Base-by-base conservation (phyloP, 352 stramenopile genomes). In the Phytophthora agathidicida region DNA sequence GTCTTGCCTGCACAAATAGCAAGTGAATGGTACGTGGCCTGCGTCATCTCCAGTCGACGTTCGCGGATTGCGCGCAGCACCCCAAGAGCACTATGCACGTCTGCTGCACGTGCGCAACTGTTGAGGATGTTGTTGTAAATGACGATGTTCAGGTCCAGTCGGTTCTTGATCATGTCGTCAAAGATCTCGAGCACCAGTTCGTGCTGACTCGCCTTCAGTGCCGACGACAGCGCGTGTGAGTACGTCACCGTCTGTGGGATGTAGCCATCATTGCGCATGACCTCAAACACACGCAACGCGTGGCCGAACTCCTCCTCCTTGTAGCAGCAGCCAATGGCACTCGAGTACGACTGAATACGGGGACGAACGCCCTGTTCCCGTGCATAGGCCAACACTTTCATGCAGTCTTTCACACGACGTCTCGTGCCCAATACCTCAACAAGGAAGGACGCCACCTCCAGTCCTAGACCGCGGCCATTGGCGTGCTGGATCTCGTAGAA, bases 101-200 rank as follows among this genome's bases (percentile, higher is more conserved):
- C 86, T 5, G 65, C 75, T 4, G 86, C 73, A 23, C 83, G 82
- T 14, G 81, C 86, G 35, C 86, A 95, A 50, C 80, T 91, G 66
- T 93, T 93, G 39, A 95, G 72, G 24, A 94, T 89, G 54, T 77
- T 94, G 64, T 94, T 94, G 77, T 91, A 92, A 49, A 88, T 91
- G 23, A 95, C 63, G 35, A 91, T 89, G 19, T 71, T 81, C 13
- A 83, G 70, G 7, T 93, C 78, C 20, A 91, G 64, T 19, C 81
- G 75, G 58, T 93, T 79, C 42, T 66, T 73, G 32, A 95, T 68
- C 80, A 95, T 89, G 47, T 95, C 86, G 61, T 93, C 83, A 55
- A 95, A 95, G 52, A 95, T 92, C 66, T 95, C 80, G 30, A 95
- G 81, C 66, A 95, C 86, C 16, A 95, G 71, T 56, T 92, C 86